phyloP scores from a whole-genome alignment of 192 early-diverging fungal genomes.

The Mycoemilia scoparia region DNA sequence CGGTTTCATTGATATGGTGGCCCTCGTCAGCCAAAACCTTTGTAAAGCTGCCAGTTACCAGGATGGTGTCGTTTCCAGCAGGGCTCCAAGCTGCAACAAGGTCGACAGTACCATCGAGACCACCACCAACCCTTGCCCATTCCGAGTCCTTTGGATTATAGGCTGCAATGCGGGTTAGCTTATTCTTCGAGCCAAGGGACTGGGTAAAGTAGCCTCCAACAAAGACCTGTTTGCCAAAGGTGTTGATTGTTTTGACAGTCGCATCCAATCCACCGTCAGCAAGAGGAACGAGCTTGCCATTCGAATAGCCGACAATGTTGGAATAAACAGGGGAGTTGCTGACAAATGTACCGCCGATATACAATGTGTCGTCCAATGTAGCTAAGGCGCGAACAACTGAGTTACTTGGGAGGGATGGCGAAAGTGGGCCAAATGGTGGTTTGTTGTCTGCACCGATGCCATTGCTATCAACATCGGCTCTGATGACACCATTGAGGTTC shows the following conservation, averaged over 20 bases:
- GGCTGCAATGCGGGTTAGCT: conserved; percentile 16
- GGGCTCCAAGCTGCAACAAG: conserved; percentile 22
- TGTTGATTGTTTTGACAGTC: conserved; percentile 13
- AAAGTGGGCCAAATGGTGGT: conserved; percentile 19
- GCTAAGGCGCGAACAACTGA: conserved; percentile 31
- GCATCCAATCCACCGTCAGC: conserved; percentile 13
- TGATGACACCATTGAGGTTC: conserved; percentile 23
- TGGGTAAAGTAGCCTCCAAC: conserved; percentile 23
- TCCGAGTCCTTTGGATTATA: conserved; percentile 18
- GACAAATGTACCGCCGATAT: conserved; percentile 44
- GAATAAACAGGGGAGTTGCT: conserved; percentile 11
- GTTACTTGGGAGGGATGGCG: conserved; percentile 16
- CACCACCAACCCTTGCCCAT: conserved; percentile 21
- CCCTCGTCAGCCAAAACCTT: conserved; percentile 4
- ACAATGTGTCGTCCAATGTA: conserved; percentile 13
- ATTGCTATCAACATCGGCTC: conserved; percentile 7
- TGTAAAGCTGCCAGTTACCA: conserved; percentile 12
- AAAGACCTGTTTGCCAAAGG: conserved; percentile 11
- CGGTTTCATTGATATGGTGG: conserved; percentile 5
- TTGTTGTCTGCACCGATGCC: conserved; percentile 4
- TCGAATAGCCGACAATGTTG: conserved; percentile 42
- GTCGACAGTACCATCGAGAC: conserved; percentile 30
- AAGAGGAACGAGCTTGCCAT: conserved; percentile 8
- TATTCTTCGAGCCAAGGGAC: conserved; percentile 8
- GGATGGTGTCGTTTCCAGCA: conserved; percentile 13